Percentiles rank a stretch among this genome's conserved stretches.
Evolutionary conservation across 371 early-diverging fungal genomes (phyloP).

Genomic region (Dinochytrium kinnereticum): DNA sequence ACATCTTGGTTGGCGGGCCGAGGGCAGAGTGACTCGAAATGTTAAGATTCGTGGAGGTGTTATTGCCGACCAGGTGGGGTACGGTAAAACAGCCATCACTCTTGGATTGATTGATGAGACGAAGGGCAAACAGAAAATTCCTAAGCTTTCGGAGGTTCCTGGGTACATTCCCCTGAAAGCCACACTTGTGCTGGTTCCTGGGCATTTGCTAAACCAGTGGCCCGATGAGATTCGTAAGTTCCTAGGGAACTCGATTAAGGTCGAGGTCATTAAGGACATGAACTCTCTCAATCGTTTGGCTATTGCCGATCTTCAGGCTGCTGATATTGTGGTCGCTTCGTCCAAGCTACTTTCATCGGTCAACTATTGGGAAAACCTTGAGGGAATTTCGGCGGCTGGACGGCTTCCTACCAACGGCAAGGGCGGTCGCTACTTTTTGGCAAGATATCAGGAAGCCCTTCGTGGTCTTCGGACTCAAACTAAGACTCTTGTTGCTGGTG

Average conservation of each 20-base stretch:
- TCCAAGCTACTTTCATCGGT: slow-evolving; percentile 34
- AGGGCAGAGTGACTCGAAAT: slow-evolving; percentile 37
- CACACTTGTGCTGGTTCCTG: slow-evolving; percentile 44
- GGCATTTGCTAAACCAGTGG: slow-evolving; percentile 47
- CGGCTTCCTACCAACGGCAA: slow-evolving; percentile 32
- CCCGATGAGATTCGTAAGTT: slow-evolving; percentile 48
- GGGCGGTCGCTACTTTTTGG: slow-evolving; percentile 42
- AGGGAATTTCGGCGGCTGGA: slow-evolving; percentile 33
- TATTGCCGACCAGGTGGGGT: slow-evolving; percentile 51
- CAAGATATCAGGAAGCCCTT: slow-evolving; percentile 36
- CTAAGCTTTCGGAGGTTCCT: slow-evolving; percentile 1
- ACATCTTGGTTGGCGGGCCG: slow-evolving; percentile 41
- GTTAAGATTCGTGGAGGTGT: slow-evolving; percentile 45
- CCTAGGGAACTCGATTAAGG: slow-evolving; percentile 25
- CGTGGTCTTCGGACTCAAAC: slow-evolving; percentile 26
- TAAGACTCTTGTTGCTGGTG: slow-evolving; percentile 15
- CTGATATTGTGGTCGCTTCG: slow-evolving; percentile 43
- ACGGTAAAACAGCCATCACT: slow-evolving; percentile 51
- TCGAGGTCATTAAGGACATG: slow-evolving; percentile 39
- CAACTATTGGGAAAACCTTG: slow-evolving; percentile 43
- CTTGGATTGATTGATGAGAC: slow-evolving; percentile 43
- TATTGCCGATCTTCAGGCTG: slow-evolving; percentile 38
- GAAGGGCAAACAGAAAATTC: neutral
- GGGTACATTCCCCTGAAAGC: slow-evolving; percentile 42
- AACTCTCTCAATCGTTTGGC: slow-evolving; percentile 34